Conservation (phyloP, 345 rosid genomes). For the Arabidopsis suecica region DNA sequence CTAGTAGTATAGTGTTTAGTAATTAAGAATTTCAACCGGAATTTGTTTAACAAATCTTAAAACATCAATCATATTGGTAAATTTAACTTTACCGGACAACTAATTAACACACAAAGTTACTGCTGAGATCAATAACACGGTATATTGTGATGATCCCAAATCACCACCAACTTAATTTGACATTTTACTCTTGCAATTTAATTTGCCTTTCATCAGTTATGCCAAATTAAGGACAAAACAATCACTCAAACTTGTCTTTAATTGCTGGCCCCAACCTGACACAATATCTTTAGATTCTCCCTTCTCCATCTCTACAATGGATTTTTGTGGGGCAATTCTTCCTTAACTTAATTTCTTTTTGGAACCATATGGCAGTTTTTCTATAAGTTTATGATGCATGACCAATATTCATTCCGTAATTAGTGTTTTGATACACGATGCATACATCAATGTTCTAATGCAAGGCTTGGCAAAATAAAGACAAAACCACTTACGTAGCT, state of each 20-base stretch:
- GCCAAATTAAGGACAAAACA: constrained; percentile 31
- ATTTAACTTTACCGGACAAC: background rate
- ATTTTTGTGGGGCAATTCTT: constrained; percentile 28
- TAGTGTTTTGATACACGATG: background rate
- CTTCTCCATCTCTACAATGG: constrained; percentile 17
- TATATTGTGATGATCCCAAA: constrained; percentile 18
- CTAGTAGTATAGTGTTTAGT: too few relatives aligned
- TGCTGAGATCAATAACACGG: background rate
- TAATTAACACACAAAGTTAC: background rate
- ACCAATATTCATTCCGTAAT: background rate
- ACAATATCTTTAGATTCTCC: constrained; percentile 28
- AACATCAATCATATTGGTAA: background rate
- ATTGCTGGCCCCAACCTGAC: constrained; percentile 30
- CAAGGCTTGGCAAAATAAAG: background rate
- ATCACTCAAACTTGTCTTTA: constrained; percentile 14
- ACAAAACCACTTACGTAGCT: background rate
- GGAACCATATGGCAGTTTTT: constrained; percentile 7
- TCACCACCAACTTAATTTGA: constrained; percentile 11
- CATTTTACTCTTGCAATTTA: background rate
- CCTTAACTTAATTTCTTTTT: constrained; percentile 27
- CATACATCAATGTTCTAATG: background rate
- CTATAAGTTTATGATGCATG: background rate
- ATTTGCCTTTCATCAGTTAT: constrained; percentile 24
- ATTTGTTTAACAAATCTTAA: background rate
- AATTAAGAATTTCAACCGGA: too few relatives aligned